Evolutionary conservation across 352 stramenopile genomes (phyloP).

Genomic region (Phytophthora agathidicida): DNA sequence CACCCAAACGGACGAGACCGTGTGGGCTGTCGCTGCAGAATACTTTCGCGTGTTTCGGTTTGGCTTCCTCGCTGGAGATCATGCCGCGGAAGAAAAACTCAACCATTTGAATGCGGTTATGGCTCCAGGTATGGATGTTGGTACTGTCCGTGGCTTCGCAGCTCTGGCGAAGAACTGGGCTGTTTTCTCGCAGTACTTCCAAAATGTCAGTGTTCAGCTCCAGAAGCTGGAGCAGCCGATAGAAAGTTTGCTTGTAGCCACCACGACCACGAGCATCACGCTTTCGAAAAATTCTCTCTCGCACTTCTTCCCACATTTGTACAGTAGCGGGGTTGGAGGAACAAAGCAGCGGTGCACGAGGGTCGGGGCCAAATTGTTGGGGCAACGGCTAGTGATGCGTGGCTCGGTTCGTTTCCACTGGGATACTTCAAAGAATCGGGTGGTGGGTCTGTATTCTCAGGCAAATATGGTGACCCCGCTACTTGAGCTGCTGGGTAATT

Average conservation of each 20-base stretch:
- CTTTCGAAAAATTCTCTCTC: not conserved
- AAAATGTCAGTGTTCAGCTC: not conserved
- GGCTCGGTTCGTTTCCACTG: not conserved
- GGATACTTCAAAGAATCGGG: not conserved
- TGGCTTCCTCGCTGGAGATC: not conserved
- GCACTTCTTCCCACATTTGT: too few species aligned
- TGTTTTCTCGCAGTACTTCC: not conserved
- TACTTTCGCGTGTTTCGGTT: not conserved
- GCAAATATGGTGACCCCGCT: constrained; percentile 7
- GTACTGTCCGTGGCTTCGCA: not conserved
- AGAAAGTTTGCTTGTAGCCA: not conserved
- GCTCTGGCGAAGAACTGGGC: not conserved
- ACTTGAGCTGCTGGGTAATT: not conserved
- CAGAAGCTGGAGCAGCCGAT: not conserved
- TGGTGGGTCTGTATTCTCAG: not conserved
- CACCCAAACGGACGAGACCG: not conserved
- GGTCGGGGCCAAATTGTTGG: constrained; percentile 2
- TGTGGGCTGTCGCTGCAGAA: not conserved
- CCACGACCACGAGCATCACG: not conserved
- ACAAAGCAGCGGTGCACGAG: too few species aligned
- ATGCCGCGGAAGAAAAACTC: not conserved
- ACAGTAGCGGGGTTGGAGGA: too few species aligned
- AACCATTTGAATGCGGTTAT: not conserved
- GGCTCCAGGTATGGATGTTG: not conserved
- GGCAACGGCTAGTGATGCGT: not conserved